Evolutionary conservation across 495 filamentous ascomycete species (phyloP), one percentile per base, ranked within the genome.

Genomic region (Annulohypoxylon stygium): DNA sequence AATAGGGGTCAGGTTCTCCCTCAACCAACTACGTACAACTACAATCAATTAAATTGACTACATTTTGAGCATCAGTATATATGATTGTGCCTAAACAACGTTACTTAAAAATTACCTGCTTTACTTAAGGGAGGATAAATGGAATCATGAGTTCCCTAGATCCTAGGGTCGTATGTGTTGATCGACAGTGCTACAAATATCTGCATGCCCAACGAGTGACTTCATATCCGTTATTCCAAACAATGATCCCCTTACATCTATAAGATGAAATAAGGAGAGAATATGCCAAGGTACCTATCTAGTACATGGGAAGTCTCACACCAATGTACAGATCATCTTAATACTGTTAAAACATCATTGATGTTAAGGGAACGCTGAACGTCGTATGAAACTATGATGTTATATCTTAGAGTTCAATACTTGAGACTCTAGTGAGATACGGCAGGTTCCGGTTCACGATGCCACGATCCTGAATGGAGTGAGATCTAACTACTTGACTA

Each of bases 101-200:
- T n/a, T 43, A 14, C 11, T 12, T 43, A 14, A 18, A n/a, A 47
- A n/a, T n/a, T n/a, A 18, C 7, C n/a, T 47, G 18, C 43, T 68
- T 81, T 80, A 76, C 75, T 75, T 78, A 80, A 48, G 80, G 81
- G 76, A 81, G 83, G 84, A 78, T 83, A 76, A 79, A 63, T 48
- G 50, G 48, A 41, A 62, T 50, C 34, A 48, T 57, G 63, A 62
- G 54, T 65, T 54, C 12, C 43, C 53, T 12, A 58, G 36, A 60
- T 65, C 34, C 43, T 65, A 53, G 53, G 53, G 61, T 65, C 54
- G 36, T 61, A 54, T 45, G 18, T 43, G 39, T 20, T 47, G 5
- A 47, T 18, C n/a, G 3, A 47, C 12, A 7, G 5, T 16, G 0
- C 12, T 20, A 47, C 5, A 18, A 18, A 4, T 47, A 47, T 47